These are phyloP conservation scores for Ajuga reptans DNA, from an alignment of 305 asterid species.

Conservation along the genomic window DNA sequence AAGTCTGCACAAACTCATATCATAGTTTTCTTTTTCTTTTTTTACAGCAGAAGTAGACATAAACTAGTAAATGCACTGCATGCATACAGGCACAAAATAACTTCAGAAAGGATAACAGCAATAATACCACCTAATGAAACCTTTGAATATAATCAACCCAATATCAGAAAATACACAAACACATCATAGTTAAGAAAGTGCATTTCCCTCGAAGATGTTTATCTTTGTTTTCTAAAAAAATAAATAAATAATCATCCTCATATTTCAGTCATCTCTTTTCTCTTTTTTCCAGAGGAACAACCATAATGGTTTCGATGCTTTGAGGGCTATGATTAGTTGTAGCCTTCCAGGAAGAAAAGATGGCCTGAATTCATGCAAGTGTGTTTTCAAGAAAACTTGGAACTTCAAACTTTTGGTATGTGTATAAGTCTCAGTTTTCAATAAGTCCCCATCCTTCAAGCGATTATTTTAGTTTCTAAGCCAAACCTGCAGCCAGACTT, in stretches of 20 bases:
- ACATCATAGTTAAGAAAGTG: not conserved
- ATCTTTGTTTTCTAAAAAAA: not conserved
- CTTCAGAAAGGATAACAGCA: slow-evolving; percentile 9
- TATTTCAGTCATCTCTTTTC: not conserved
- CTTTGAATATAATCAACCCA: not conserved
- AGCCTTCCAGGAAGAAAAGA: too few species aligned
- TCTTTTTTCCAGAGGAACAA: not conserved
- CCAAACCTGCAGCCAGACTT: slow-evolving; percentile 84
- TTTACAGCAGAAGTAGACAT: not conserved
- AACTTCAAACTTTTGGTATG: too few species aligned
- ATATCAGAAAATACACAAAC: not conserved
- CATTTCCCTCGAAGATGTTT: not conserved
- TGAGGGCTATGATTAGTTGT: too few species aligned
- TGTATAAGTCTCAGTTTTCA: too few species aligned
- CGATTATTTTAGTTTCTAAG: too few species aligned
- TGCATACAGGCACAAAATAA: not conserved
- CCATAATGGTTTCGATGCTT: not conserved
- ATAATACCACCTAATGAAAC: not conserved
- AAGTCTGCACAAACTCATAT: not conserved
- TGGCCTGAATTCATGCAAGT: too few species aligned
- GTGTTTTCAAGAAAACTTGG: too few species aligned
- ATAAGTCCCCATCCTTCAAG: too few species aligned
- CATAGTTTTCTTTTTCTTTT: not conserved
- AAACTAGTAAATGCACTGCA: not conserved
- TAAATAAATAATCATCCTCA: too few species aligned